Conservation (phyloP, 2,329 filamentous ascomycete genomes). For the Aspergillus pseudoviridinutans region DNA sequence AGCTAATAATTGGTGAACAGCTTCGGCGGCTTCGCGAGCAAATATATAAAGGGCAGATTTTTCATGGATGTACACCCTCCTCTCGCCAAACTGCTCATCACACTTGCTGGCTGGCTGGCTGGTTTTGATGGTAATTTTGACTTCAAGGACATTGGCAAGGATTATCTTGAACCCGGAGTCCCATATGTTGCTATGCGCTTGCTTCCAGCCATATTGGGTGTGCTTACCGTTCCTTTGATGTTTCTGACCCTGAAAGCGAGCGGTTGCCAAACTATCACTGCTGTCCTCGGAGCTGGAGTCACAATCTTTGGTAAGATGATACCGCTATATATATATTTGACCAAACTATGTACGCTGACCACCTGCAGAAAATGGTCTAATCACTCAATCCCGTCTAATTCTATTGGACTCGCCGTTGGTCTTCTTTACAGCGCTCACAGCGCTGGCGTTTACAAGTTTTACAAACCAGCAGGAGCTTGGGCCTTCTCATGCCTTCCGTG, state of each 20-base stretch:
- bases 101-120: slow-evolving; percentile 87
- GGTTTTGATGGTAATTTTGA: slow-evolving; percentile 95
- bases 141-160: slow-evolving; percentile 99
- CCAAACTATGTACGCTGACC: slow-evolving; percentile 9
- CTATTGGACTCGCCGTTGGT: slow-evolving; percentile 93
- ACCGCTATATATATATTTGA: background rate
- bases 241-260: slow-evolving; percentile 90
- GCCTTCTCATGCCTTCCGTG: slow-evolving; percentile 78
- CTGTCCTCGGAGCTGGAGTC: slow-evolving; percentile 75
- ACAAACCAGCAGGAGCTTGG: slow-evolving; percentile 96
- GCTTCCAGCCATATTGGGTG: slow-evolving; percentile 83
- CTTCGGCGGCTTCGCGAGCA: slow-evolving; percentile 96
- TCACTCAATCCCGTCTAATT: slow-evolving; percentile 92
- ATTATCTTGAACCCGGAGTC: slow-evolving; percentile 90
- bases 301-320: slow-evolving; percentile 75
- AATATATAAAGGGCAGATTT: slow-evolving; percentile 99
- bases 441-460: slow-evolving; percentile 85
- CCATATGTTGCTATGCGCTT: slow-evolving; percentile 98
- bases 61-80: slow-evolving; percentile 99
- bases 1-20: slow-evolving; percentile 44
- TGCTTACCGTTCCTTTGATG: slow-evolving; percentile 84
- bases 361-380: slow-evolving; percentile 77
- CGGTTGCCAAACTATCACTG: slow-evolving; percentile 82
- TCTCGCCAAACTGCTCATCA: slow-evolving; percentile 92
- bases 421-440: slow-evolving; percentile 88